Evolutionary conservation across 768 basidiomycete genomes (phyloP), one percentile per base, ranked within the genome.

Genomic region (Mycena rebaudengoi): DNA sequence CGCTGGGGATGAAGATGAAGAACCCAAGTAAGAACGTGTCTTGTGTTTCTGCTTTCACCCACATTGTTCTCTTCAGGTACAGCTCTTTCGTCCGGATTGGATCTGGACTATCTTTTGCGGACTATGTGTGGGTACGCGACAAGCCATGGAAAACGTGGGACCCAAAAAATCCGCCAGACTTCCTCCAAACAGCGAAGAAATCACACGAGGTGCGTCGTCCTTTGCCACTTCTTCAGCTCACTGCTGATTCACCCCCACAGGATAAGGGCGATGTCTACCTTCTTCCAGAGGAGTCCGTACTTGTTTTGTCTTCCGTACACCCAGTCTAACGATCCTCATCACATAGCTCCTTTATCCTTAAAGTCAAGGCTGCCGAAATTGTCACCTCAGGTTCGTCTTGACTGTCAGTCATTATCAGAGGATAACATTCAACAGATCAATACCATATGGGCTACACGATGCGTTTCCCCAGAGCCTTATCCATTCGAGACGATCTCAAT

Each of bases 291-390:
- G 91, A 98, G 96, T 97, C 13, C 51, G 49, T 14, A 7, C 29
- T 18, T 40, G 23, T 41, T 30, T 62, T 52, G 16, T 43, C 25
- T 30, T 26, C 56, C 51, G 25, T 35, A 35, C n/a, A n/a, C n/a
- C n/a, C n/a, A n/a, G n/a, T n/a, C n/a, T n/a, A n/a, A n/a, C n/a
- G n/a, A n/a, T n/a, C n/a, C n/a, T n/a, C 46, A 14, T 40, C 30
- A 48, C 20, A 49, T 62, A 98, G 96, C 68, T 98, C 97, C 0
- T 99, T 99, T 75, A 91, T 98, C 33, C 62, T 99, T 68, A 92
- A 92, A 69, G 87, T 99, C 58, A 99, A 99, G 76, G 97, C 94
- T 0, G 93, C 96, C 0, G 96, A 98, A 73, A 94, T 99, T 53
- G 88, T 88, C 2, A 78, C 83, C 11, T 85, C 93, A 43, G 91